phyloP scores from a whole-genome alignment of 805 yeast genomes.

The Candida maris region DNA sequence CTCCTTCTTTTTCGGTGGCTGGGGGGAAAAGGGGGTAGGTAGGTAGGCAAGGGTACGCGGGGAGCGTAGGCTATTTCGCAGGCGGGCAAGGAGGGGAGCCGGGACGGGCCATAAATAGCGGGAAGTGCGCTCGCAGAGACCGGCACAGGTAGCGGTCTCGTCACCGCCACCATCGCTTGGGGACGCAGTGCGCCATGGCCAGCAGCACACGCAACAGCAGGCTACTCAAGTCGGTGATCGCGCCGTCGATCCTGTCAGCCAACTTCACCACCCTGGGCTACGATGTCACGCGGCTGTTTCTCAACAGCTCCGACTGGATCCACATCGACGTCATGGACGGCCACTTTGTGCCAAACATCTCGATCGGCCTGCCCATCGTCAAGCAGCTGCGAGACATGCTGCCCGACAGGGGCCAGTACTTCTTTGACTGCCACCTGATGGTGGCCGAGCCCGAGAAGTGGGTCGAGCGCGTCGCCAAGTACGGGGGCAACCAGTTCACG shows the following conservation, averaged over 20 bases:
- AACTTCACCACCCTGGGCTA: constrained; percentile 87
- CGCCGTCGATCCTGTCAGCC: constrained; percentile 91
- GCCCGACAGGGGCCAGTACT: constrained; percentile 35
- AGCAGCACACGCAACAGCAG: too few relatives aligned
- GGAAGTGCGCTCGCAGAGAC: neutral
- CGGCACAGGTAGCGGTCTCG: neutral
- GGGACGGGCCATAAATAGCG: too few relatives aligned
- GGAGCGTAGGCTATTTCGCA: too few relatives aligned
- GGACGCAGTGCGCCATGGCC: too few relatives aligned
- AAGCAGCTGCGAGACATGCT: constrained; percentile 12
- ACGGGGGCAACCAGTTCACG: constrained; percentile 95
- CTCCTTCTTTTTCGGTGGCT: too few relatives aligned
- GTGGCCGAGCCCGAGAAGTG: constrained; percentile 88
- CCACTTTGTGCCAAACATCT: constrained; percentile 93
- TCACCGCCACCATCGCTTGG: too few relatives aligned
- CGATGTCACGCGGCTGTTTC: constrained; percentile 77
- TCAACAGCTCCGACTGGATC: constrained; percentile 89
- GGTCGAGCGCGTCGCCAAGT: constrained; percentile 89
- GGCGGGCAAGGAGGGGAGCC: too few relatives aligned
- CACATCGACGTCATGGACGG: constrained; percentile 99
- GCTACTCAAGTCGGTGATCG: constrained; percentile 76
- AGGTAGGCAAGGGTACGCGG: too few relatives aligned
- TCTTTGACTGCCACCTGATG: constrained; percentile 99
- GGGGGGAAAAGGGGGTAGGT: too few relatives aligned
- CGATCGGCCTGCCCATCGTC: constrained; percentile 70